Base-by-base conservation (phyloP, 805 yeast genomes). In the Ogataea pini region DNA sequence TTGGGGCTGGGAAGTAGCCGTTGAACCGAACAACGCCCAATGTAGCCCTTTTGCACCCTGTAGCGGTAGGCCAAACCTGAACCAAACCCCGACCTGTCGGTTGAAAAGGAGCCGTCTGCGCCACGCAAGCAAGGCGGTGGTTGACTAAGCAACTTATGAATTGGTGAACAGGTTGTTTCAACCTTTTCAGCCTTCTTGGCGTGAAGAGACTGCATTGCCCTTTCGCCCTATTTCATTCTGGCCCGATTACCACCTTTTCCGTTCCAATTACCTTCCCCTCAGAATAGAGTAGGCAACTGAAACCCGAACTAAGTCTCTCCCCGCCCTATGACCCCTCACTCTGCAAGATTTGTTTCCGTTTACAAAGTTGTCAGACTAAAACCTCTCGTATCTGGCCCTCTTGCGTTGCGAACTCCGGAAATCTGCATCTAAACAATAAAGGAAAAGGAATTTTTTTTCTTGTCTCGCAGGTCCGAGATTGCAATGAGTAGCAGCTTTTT, bases 251-350 rank as follows among this genome's bases (percentile, higher is more conserved):
- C n/a, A n/a, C n/a, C n/a, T n/a, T n/a, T n/a, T n/a, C n/a, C n/a
- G n/a, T n/a, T n/a, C n/a, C n/a, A n/a, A n/a, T n/a, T n/a, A n/a
- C n/a, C n/a, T n/a, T n/a, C 34, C 18, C 34, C 16, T 14, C 37
- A 16, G 17, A 20, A 14, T 12, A 39, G 25, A 22, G 19, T 36
- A 24, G 42, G 42, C 42, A 38, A 38, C 17, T 16, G 14, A n/a
- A 19, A 24, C 20, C 18, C 7, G 25, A 22, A 22, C 5, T 8
- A 22, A 17, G 4, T 25, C 12, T 12, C 18, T n/a, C 18, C 36
- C 18, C 36, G 18, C 18, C 41, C 19, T 8, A 17, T 7, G 25
- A 38, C 42, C 42, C 42, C 42, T 38, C 42, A 38, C 42, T 12
- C 4, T 31, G 42, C 32, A 38, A 13, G 9, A 13, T 24, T 14